phyloP scores from a whole-genome alignment of 176 grass and related monocot species.

The Metroxylon sagu region DNA sequence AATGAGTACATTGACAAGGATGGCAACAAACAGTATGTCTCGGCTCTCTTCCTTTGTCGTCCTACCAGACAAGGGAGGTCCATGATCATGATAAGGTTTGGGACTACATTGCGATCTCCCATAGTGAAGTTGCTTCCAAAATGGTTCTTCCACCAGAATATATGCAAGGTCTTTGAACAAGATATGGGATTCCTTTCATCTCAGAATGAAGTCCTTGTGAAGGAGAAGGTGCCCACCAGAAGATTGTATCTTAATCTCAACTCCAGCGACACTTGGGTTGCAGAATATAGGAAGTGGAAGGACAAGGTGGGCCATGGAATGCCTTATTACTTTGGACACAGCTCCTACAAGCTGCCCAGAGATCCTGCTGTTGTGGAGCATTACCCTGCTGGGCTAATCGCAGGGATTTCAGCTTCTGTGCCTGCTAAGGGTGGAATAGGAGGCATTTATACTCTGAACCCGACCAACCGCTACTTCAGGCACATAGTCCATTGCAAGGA shows the following conservation, averaged over 20 bases:
- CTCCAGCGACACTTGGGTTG: slow-evolving; percentile 72
- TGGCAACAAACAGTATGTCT: slow-evolving; percentile 42
- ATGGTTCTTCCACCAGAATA: slow-evolving; percentile 84
- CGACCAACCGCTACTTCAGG: slow-evolving; percentile 64
- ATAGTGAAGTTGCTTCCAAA: slow-evolving; percentile 29
- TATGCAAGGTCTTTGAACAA: slow-evolving; percentile 84
- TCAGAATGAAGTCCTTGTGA: slow-evolving; percentile 83
- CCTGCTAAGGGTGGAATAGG: slow-evolving; percentile 76
- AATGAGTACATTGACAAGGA: slow-evolving; percentile 46
- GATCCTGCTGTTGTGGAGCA: slow-evolving; percentile 74
- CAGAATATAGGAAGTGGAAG: slow-evolving; percentile 95
- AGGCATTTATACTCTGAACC: slow-evolving; percentile 57
- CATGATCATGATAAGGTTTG: slow-evolving; percentile 69
- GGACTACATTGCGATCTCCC: slow-evolving; percentile 21
- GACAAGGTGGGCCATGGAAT: slow-evolving; percentile 73
- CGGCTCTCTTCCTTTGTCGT: slow-evolving; percentile 75
- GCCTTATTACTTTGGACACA: slow-evolving; percentile 96
- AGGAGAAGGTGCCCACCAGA: slow-evolving; percentile 71
- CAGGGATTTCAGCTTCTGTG: slow-evolving; percentile 55
- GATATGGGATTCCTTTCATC: slow-evolving; percentile 97
- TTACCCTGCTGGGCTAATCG: slow-evolving; percentile 51
- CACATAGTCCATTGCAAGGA: slow-evolving; percentile 95
- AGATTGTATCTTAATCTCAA: slow-evolving; percentile 82
- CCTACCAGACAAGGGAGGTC: slow-evolving; percentile 69
- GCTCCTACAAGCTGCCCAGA: slow-evolving; percentile 29